Base-by-base conservation (phyloP, 1,284 basidiomycete genomes). In the Ustilago shanxiensis region DNA sequence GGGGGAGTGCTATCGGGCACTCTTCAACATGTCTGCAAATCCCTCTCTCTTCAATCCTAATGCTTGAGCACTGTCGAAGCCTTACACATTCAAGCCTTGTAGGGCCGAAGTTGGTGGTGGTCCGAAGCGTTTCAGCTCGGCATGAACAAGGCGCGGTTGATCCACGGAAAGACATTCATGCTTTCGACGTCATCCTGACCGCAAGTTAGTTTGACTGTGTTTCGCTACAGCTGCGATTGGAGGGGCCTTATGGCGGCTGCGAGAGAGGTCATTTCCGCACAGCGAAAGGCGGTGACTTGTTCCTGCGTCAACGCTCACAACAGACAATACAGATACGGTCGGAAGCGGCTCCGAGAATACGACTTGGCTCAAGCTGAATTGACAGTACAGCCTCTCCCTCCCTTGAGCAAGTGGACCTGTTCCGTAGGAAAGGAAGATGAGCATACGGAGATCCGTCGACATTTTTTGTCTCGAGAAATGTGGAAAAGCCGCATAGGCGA, bases 361-460 rank as follows among this genome's bases (percentile, higher is more conserved):
- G 26, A 26, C n/a, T 49, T 31, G 44, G n/a, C 28, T 57, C 41
- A 29, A n/a, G 20, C 37, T 41, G 14, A n/a, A 14, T 39, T 39
- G 37, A 39, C 11, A 39, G 18, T 39, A 16, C 37, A 39, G 14
- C 11, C 31, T 7, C 11, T 33, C 7, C 31, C 11, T 33, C 11
- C 7, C n/a, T n/a, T n/a, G n/a, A n/a, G n/a, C n/a, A n/a, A n/a
- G n/a, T n/a, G n/a, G n/a, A n/a, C n/a, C 20, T n/a, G 18, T 22
- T 44, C 41, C 2, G 41, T 8, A 44, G 41, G 41, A 44, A 33
- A 5, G 37, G 6, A 39, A 39, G 3, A 37, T n/a, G 41, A 44
- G 41, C 18, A 11, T 44, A 14, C 59, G 49, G 59, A 44, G 37
- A 31, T 52, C 49, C 50, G 59, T 60, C 59, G 59, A 60, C 59